Conservation (phyloP, 2,329 filamentous ascomycete genomes). For the Botrytis deweyae region DNA sequence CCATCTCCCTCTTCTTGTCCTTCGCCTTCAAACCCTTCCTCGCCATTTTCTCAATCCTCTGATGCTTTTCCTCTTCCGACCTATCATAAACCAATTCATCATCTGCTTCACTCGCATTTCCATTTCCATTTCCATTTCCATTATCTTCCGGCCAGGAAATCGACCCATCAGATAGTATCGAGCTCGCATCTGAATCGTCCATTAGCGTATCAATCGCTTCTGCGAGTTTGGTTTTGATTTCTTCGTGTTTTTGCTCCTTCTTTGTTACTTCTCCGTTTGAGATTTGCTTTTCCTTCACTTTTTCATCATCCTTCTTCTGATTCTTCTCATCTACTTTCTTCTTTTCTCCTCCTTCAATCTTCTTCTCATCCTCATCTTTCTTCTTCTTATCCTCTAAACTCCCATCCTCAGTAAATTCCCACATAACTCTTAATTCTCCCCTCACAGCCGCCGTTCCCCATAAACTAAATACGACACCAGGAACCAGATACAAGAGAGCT, state of each 20-base stretch:
- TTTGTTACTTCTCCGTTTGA: constrained; percentile 7
- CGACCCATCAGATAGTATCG: constrained; percentile 1
- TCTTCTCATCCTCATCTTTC: constrained; percentile 22
- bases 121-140: neutral
- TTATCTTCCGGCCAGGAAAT: constrained; percentile 6
- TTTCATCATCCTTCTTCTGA: constrained; percentile 26
- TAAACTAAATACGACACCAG: constrained; percentile 71
- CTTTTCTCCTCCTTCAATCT: neutral
- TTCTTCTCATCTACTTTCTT: constrained; percentile 23
- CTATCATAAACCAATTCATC: neutral
- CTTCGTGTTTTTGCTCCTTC: constrained; percentile 20
- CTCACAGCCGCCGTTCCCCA: constrained; percentile 71
- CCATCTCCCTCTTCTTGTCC: constrained; percentile 19
- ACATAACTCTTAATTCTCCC: constrained; percentile 70
- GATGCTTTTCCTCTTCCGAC: neutral
- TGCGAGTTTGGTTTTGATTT: constrained; percentile 16
- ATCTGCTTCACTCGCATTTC: neutral
- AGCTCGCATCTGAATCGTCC: neutral
- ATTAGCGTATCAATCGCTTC: neutral
- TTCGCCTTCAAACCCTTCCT: neutral
- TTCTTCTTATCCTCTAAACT: constrained; percentile 46
- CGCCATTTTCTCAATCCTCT: neutral
- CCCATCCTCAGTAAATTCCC: constrained; percentile 76
- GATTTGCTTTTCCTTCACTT: constrained; percentile 5
- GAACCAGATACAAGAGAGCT: constrained; percentile 88